phyloP scores from a whole-genome alignment of 345 rosid genomes.

The Eucalyptus pumila region DNA sequence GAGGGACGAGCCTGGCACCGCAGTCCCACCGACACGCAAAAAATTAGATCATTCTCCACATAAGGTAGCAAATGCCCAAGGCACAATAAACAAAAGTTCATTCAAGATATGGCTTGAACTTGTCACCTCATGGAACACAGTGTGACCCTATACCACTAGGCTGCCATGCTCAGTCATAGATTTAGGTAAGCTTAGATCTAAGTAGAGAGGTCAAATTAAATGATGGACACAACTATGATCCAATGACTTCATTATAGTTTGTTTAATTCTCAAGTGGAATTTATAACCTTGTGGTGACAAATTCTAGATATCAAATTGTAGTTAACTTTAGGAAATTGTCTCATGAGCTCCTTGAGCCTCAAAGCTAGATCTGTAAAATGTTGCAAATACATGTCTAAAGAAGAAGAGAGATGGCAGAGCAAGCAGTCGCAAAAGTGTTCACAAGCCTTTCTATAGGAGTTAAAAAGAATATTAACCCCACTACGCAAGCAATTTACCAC shows the following conservation, averaged over 20 bases:
- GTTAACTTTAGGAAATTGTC: neutral
- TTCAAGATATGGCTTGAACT: neutral
- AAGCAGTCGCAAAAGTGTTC: neutral
- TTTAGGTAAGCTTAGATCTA: neutral
- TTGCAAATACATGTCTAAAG: neutral
- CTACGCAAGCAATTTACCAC: neutral
- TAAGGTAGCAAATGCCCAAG: neutral
- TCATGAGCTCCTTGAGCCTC: neutral
- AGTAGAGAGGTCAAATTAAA: neutral
- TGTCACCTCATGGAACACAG: neutral
- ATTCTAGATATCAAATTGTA: neutral
- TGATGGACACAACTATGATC: neutral
- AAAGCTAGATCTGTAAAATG: neutral
- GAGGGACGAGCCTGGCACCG: neutral
- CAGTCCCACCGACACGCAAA: neutral
- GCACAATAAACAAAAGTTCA: neutral
- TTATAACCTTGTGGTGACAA: neutral
- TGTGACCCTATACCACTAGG: neutral
- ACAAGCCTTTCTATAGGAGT: neutral
- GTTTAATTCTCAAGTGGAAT: neutral
- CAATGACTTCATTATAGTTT: neutral
- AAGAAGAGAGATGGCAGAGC: neutral
- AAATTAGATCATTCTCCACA: neutral
- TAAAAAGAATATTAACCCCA: neutral
- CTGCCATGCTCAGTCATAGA: neutral